These are phyloP conservation scores for Noccaea bulbosa DNA, from an alignment of 345 rosid species.

Conservation along the genomic window DNA sequence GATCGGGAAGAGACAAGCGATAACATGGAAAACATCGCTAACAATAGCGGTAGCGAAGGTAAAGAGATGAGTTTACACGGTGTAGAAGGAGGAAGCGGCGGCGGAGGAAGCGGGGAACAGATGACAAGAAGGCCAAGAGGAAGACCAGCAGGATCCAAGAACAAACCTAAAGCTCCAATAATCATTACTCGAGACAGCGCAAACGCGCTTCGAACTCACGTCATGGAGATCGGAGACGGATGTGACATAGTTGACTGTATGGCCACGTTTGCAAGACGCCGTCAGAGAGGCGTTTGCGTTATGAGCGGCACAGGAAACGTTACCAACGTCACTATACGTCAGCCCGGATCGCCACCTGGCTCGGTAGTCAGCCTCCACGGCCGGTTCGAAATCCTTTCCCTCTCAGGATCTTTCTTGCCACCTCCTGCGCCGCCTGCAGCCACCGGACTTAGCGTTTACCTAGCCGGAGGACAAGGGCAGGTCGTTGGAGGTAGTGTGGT, in stretches of 20 bases:
- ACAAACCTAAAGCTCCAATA: constrained; percentile 91
- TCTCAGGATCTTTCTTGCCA: constrained; percentile 85
- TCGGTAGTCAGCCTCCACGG: constrained; percentile 88
- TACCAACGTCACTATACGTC: constrained; percentile 84
- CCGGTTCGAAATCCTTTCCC: constrained; percentile 85
- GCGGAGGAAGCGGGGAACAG: constrained; percentile 58
- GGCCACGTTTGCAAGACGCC: constrained; percentile 76
- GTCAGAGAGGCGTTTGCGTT: constrained; percentile 92
- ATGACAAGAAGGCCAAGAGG: constrained; percentile 80
- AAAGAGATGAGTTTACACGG: constrained; percentile 48
- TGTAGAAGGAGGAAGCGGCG: constrained; percentile 40
- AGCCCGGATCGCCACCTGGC: constrained; percentile 81
- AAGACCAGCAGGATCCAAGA: constrained; percentile 94
- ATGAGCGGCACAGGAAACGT: constrained; percentile 92
- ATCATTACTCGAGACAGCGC: constrained; percentile 94
- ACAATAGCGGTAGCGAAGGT: constrained; percentile 52
- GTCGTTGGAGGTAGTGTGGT: constrained; percentile 97
- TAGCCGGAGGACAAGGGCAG: constrained; percentile 97
- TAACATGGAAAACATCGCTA: constrained; percentile 44
- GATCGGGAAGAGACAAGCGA: constrained; percentile 56
- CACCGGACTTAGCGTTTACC: constrained; percentile 83
- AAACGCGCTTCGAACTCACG: constrained; percentile 90
- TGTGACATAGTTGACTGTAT: constrained; percentile 90
- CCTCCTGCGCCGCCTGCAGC: constrained; percentile 98
- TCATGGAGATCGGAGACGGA: constrained; percentile 90